Conservation (phyloP, 202 grass and related monocot species). For the Dendrocalamus latiflorus region DNA sequence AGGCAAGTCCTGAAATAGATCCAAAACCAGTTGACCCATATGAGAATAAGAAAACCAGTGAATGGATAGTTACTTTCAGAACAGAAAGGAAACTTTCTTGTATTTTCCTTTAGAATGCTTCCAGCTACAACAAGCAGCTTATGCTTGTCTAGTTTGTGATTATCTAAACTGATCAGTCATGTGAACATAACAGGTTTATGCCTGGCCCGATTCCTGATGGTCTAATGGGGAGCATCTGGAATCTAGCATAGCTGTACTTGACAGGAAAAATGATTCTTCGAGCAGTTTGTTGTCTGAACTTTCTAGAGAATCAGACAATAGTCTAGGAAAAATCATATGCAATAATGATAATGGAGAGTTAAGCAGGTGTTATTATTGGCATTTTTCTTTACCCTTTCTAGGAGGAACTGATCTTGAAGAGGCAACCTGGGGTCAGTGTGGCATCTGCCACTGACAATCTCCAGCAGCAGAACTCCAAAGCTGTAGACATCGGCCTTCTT, state of each 20-base stretch:
- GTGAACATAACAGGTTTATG: no score
- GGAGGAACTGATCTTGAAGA: slow-evolving; percentile 70
- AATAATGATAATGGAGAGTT: neutral
- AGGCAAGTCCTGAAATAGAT: neutral
- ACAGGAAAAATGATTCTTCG: slow-evolving; percentile 9
- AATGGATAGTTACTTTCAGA: neutral
- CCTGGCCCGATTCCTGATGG: neutral
- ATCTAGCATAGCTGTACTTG: neutral
- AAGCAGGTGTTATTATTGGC: neutral
- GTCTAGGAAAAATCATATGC: neutral
- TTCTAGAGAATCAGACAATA: neutral
- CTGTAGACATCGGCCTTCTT: slow-evolving; percentile 88
- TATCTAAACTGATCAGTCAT: no score
- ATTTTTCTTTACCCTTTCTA: slow-evolving; percentile 63
- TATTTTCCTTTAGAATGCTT: slow-evolving; percentile 6
- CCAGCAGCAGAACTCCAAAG: slow-evolving; percentile 81
- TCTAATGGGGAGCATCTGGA: neutral
- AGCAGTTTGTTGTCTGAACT: neutral
- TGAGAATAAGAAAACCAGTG: neutral
- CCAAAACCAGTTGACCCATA: slow-evolving; percentile 1
- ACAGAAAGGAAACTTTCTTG: slow-evolving; percentile 19
- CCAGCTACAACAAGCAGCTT: neutral
- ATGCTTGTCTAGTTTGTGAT: neutral
- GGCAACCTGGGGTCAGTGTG: slow-evolving; percentile 55
- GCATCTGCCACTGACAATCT: no score